phyloP scores from a whole-genome alignment of 2,329 filamentous ascomycete species.

The Epichloe uncinata region DNA sequence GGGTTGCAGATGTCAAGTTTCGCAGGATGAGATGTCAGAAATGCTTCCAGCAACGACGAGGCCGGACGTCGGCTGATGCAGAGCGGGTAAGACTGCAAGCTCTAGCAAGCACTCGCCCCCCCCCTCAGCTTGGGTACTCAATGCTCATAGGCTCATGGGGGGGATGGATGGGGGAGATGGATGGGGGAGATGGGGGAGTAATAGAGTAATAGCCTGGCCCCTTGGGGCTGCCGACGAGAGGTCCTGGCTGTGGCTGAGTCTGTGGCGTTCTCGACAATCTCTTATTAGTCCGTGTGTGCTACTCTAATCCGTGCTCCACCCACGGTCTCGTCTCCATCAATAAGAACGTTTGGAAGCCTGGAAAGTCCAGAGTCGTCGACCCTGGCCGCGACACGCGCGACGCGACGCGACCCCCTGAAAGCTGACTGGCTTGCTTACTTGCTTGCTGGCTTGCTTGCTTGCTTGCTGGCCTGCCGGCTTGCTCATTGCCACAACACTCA shows the following conservation, averaged over 20 bases:
- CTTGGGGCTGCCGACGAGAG: not conserved
- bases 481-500: too few relatives aligned
- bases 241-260: not conserved
- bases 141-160: too few relatives aligned
- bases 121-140: too few relatives aligned
- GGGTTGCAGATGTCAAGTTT: conserved; percentile 1
- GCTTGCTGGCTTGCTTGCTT: too few relatives aligned
- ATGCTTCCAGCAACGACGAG: not conserved
- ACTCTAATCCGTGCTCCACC: too few relatives aligned
- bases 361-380: not conserved
- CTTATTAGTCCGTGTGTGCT: too few relatives aligned
- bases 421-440: not conserved
- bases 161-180: too few relatives aligned
- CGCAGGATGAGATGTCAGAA: not conserved
- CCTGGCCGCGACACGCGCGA: too few relatives aligned
- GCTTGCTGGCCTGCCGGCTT: too few relatives aligned
- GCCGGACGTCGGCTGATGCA: not conserved
- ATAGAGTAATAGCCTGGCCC: too few relatives aligned
- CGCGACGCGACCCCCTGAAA: not conserved
- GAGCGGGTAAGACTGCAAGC: not conserved
- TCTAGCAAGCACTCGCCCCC: not conserved
- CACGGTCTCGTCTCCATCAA: not conserved
- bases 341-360: not conserved
- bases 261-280: not conserved
- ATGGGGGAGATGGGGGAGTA: too few relatives aligned